These are phyloP conservation scores for Solanum bukasovii DNA, from an alignment of 257 asterid genomes.

Conservation along the genomic window DNA sequence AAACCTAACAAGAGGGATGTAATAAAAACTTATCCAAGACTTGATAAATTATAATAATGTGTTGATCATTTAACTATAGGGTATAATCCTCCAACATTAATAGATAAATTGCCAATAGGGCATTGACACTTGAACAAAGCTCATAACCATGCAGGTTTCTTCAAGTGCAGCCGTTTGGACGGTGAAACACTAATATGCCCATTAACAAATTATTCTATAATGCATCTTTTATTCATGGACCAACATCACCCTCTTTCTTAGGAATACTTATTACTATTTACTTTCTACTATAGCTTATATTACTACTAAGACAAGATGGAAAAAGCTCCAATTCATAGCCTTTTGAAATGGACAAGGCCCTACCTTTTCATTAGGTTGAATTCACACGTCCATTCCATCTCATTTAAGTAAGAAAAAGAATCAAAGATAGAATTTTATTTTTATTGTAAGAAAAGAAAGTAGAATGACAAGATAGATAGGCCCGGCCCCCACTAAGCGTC, in stretches of 20 bases:
- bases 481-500: neutral
- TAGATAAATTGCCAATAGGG: slow-evolving; percentile 1
- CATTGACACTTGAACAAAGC: slow-evolving; percentile 9
- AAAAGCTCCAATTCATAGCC: neutral
- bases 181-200: slow-evolving; percentile 25
- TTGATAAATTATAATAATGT: neutral
- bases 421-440: neutral
- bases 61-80: slow-evolving; percentile 7
- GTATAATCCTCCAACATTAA: neutral
- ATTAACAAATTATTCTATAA: slow-evolving; percentile 15
- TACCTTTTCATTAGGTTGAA: neutral
- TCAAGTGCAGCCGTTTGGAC: slow-evolving; percentile 15
- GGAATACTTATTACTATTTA: neutral
- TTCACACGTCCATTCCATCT: slow-evolving; percentile 2
- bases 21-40: slow-evolving; percentile 36
- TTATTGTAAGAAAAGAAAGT: neutral
- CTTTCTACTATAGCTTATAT: neutral
- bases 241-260: neutral
- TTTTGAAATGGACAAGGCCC: slow-evolving; percentile 1
- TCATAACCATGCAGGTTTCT: slow-evolving; percentile 15
- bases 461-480: neutral
- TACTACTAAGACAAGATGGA: neutral
- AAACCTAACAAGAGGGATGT: slow-evolving; percentile 14
- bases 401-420: neutral
- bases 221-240: neutral